These are phyloP conservation scores for Lipomyces spencermartinsiae DNA, from an alignment of 805 yeast species.

Conservation along the genomic window DNA sequence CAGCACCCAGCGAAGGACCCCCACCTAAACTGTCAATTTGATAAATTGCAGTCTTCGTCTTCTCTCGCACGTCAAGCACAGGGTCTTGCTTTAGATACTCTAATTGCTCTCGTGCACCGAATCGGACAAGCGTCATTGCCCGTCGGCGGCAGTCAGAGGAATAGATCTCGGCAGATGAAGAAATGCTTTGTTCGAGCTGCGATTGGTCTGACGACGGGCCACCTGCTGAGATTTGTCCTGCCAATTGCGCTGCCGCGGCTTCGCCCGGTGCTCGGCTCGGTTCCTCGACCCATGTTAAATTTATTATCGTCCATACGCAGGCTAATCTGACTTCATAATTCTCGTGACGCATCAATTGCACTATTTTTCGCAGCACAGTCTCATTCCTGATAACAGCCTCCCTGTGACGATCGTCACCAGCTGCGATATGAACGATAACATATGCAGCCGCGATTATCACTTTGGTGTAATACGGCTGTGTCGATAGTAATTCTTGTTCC, in stretches of 20 bases:
- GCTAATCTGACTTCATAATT: slow-evolving; percentile 56
- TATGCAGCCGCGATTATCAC: slow-evolving; percentile 52
- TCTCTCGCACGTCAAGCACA: slow-evolving; percentile 46
- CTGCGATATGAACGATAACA: slow-evolving; percentile 57
- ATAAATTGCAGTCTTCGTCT: slow-evolving; percentile 55
- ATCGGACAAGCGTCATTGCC: slow-evolving; percentile 27
- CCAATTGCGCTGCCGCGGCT: slow-evolving; percentile 43
- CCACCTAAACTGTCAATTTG: slow-evolving; percentile 45
- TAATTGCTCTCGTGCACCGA: slow-evolving; percentile 33
- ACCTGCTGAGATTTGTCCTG: slow-evolving; percentile 14
- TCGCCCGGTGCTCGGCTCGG: slow-evolving; percentile 29
- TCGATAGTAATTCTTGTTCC: slow-evolving; percentile 9
- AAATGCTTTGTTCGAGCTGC: background rate
- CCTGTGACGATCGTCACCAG: slow-evolving; percentile 53
- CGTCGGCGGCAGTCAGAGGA: slow-evolving; percentile 22
- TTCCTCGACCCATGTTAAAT: slow-evolving; percentile 66
- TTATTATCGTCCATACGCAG: slow-evolving; percentile 70
- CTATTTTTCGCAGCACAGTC: slow-evolving; percentile 46
- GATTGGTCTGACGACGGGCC: background rate
- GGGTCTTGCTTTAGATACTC: slow-evolving; percentile 26
- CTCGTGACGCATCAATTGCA: slow-evolving; percentile 45
- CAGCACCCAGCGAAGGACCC: background rate
- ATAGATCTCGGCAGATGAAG: background rate
- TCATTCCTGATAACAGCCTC: slow-evolving; percentile 50
- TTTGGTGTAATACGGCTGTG: slow-evolving; percentile 41